phyloP scores from a whole-genome alignment of 345 rosid species.

The Pelargonium nanum region DNA sequence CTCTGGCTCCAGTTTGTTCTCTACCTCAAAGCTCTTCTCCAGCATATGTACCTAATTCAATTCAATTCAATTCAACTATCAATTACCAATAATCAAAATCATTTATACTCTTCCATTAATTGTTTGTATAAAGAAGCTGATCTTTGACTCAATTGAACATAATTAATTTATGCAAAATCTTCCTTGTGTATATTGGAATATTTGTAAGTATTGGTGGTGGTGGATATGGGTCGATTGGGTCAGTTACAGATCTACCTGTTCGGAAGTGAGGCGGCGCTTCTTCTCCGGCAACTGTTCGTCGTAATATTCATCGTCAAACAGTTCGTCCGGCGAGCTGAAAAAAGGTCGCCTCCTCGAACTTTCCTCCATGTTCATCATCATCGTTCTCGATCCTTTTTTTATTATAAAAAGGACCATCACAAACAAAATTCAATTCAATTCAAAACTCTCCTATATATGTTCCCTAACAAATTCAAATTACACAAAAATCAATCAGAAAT shows the following conservation, averaged over 20 bases:
- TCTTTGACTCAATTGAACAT: slow-evolving; percentile 4
- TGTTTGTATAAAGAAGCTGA: too few relatives aligned
- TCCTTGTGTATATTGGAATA: too few relatives aligned
- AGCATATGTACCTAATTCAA: slow-evolving; percentile 55
- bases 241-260: slow-evolving; percentile 42
- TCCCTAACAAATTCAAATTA: neutral
- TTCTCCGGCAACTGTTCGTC: slow-evolving; percentile 77
- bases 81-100: neutral
- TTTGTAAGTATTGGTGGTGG: slow-evolving; percentile 5
- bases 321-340: slow-evolving; percentile 60
- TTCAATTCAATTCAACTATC: too few relatives aligned
- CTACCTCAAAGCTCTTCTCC: slow-evolving; percentile 90
- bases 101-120: neutral
- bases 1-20: slow-evolving; percentile 96
- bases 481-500: neutral
- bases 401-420: neutral
- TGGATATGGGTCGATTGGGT: slow-evolving; percentile 2
- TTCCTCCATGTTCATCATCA: slow-evolving; percentile 53
- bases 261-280: slow-evolving; percentile 70
- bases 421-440: neutral
- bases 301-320: slow-evolving; percentile 59
- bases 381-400: slow-evolving; percentile 38
- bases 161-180: too few relatives aligned
- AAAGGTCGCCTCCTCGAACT: slow-evolving; percentile 57
- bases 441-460: too few relatives aligned